These are phyloP conservation scores for Phytophthora europaea DNA, from an alignment of 352 stramenopile species.

Conservation along the genomic window DNA sequence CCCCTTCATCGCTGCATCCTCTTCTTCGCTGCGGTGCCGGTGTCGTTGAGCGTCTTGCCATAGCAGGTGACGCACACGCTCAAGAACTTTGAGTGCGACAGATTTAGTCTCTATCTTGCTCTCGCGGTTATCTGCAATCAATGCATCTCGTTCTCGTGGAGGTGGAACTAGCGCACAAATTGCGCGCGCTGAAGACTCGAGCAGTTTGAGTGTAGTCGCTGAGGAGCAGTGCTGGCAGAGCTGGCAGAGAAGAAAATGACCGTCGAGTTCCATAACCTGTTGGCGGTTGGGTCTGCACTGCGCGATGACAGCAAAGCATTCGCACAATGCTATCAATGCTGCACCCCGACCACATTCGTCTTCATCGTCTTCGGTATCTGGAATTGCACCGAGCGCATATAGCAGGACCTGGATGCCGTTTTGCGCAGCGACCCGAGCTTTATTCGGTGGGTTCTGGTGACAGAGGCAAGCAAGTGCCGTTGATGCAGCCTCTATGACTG, in stretches of 20 bases:
- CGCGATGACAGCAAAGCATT: conserved; percentile 63
- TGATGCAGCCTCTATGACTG: conserved; percentile 57
- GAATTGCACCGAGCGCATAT: conserved; percentile 55
- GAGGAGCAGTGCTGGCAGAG: conserved; percentile 52
- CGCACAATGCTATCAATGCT: conserved; percentile 57
- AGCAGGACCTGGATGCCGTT: conserved; percentile 81
- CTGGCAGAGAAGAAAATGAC: conserved; percentile 61
- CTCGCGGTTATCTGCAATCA: conserved; percentile 62
- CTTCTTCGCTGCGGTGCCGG: conserved; percentile 9
- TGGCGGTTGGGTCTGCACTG: conserved; percentile 53
- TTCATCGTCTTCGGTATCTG: conserved; percentile 23
- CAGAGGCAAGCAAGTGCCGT: conserved; percentile 67
- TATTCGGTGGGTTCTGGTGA: conserved; percentile 75
- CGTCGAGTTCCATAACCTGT: conserved; percentile 68
- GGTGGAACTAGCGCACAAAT: conserved; percentile 64
- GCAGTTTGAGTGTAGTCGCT: conserved; percentile 33
- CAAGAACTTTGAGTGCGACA: conserved; percentile 53
- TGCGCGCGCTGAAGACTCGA: conserved; percentile 58
- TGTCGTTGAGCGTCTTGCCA: conserved; percentile 19
- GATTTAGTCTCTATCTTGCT: conserved; percentile 68
- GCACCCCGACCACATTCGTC: conserved; percentile 47
- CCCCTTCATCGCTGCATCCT: conserved; percentile 6
- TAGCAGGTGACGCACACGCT: conserved; percentile 58
- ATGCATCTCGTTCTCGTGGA: conserved; percentile 42
- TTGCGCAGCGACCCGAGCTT: conserved; percentile 62